phyloP scores from a whole-genome alignment of 2,329 filamentous ascomycete species.

The Dothistroma septosporum region DNA sequence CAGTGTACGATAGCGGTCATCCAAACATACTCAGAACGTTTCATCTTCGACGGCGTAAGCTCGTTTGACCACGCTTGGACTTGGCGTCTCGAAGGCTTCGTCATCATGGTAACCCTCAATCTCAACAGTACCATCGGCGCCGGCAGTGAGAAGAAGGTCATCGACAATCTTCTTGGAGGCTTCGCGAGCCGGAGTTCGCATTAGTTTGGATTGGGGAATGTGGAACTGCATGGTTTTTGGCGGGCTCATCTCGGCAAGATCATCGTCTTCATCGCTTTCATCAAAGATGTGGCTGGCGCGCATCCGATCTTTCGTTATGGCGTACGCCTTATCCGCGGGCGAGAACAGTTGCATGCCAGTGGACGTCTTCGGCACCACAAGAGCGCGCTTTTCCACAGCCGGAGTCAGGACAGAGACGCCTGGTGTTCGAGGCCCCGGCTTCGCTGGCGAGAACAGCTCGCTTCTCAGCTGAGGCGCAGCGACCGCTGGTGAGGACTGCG shows the following conservation, averaged over 20 bases:
- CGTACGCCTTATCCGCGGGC: conserved; percentile 29
- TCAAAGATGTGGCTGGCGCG: conserved; percentile 26
- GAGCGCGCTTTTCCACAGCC: conserved; percentile 26
- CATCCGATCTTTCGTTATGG: conserved; percentile 21
- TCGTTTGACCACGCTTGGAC: conserved; percentile 46
- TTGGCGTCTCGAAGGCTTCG: conserved; percentile 40
- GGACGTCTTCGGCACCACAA: conserved; percentile 28
- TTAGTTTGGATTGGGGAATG: conserved; percentile 67
- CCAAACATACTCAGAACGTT: conserved; percentile 38
- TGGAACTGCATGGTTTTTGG: conserved; percentile 91
- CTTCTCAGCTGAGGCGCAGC: conserved; percentile 77
- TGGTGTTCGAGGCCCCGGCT: conserved; percentile 60
- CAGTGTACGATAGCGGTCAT: neutral
- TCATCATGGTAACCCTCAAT: conserved; percentile 40
- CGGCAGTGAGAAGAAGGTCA: conserved; percentile 72
- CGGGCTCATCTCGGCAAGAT: conserved; percentile 58
- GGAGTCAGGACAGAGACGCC: conserved; percentile 82
- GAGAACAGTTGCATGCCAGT: conserved; percentile 36
- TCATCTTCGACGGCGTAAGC: conserved; percentile 45
- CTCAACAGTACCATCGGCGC: conserved; percentile 53
- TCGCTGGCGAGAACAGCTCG: conserved; percentile 63
- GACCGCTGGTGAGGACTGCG: conserved; percentile 59
- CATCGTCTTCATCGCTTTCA: conserved; percentile 55
- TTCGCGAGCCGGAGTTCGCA: conserved; percentile 79
- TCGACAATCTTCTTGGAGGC: conserved; percentile 78